These are phyloP conservation scores for Suillus ampliporus DNA, from an alignment of 768 basidiomycete species.

Conservation along the genomic window DNA sequence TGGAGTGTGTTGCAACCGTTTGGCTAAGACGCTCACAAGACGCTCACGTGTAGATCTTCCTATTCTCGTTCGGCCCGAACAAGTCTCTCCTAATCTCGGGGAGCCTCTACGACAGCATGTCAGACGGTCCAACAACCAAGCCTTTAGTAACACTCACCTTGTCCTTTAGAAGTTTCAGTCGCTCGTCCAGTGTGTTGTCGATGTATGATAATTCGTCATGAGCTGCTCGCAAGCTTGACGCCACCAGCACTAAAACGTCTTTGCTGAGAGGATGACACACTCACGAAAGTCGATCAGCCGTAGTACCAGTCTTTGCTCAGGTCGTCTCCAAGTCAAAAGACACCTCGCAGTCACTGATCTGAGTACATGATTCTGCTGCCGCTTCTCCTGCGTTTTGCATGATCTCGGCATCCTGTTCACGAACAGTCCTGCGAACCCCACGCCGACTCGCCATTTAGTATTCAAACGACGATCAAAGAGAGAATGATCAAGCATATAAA, in stretches of 20 bases:
- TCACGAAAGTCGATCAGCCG: slow-evolving; percentile 27
- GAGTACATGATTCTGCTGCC: slow-evolving; percentile 72
- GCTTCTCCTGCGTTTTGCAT: slow-evolving; percentile 66
- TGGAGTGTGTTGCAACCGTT: not conserved
- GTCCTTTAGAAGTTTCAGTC: slow-evolving; percentile 87
- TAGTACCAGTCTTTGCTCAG: slow-evolving; percentile 76
- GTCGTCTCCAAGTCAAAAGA: slow-evolving; percentile 62
- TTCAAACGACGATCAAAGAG: too few relatives aligned
- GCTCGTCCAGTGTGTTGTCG: slow-evolving; percentile 94
- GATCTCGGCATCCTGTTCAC: slow-evolving; percentile 67
- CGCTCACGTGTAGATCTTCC: slow-evolving; percentile 89
- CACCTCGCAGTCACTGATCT: slow-evolving; percentile 75
- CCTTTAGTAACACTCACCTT: slow-evolving; percentile 57
- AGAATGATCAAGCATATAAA: too few relatives aligned
- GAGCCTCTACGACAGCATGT: slow-evolving; percentile 73
- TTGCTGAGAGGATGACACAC: not conserved
- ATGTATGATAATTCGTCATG: slow-evolving; percentile 83
- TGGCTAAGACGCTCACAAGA: slow-evolving; percentile 8
- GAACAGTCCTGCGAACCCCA: too few relatives aligned
- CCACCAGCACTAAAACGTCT: slow-evolving; percentile 74
- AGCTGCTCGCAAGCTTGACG: slow-evolving; percentile 73
- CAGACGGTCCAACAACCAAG: slow-evolving; percentile 6
- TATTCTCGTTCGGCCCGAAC: slow-evolving; percentile 89
- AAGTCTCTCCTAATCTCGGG: slow-evolving; percentile 91
- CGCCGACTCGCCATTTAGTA: too few relatives aligned